A percentile compares a stretch with the other conserved stretches of the same genome.
phyloP scores from a whole-genome alignment of 441 rosid genomes.

The Erodium moschatum region DNA sequence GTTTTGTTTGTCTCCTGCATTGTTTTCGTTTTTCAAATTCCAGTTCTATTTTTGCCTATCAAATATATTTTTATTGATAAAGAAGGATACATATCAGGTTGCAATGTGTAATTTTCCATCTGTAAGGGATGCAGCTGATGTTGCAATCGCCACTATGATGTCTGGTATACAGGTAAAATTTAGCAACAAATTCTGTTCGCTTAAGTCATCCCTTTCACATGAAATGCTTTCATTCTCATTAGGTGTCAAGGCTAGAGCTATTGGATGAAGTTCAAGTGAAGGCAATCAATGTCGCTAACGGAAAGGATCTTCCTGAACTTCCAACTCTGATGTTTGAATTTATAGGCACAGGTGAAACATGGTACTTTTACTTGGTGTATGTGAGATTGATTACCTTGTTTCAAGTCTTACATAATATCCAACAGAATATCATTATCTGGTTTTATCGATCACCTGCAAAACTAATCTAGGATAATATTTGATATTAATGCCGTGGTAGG shows the following conservation, averaged over 20 bases:
- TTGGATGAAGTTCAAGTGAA: constrained; percentile 79
- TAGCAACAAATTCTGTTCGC: constrained; percentile 17
- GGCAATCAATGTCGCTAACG: constrained; percentile 82
- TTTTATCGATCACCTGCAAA: no score
- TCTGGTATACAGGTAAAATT: constrained; percentile 74
- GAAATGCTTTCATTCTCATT: constrained; percentile 18
- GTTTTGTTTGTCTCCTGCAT: neutral
- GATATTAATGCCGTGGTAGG: neutral
- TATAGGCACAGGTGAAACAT: constrained; percentile 66
- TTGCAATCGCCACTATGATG: constrained; percentile 76
- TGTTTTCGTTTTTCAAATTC: neutral
- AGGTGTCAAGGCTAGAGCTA: constrained; percentile 87
- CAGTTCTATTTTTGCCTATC: neutral
- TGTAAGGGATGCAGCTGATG: constrained; percentile 90
- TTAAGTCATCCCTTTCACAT: constrained; percentile 18
- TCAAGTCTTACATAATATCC: neutral
- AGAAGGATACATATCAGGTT: constrained; percentile 41
- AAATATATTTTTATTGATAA: constrained; percentile 1
- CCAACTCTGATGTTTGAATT: constrained; percentile 94
- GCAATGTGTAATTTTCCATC: constrained; percentile 92
- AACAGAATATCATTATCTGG: neutral
- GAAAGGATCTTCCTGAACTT: constrained; percentile 62
- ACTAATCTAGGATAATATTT: neutral
- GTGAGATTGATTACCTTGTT: neutral
- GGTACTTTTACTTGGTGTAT: neutral